These are phyloP conservation scores for Daedaleopsis sinensis DNA, from an alignment of 768 basidiomycete genomes.

Conservation along the genomic window DNA sequence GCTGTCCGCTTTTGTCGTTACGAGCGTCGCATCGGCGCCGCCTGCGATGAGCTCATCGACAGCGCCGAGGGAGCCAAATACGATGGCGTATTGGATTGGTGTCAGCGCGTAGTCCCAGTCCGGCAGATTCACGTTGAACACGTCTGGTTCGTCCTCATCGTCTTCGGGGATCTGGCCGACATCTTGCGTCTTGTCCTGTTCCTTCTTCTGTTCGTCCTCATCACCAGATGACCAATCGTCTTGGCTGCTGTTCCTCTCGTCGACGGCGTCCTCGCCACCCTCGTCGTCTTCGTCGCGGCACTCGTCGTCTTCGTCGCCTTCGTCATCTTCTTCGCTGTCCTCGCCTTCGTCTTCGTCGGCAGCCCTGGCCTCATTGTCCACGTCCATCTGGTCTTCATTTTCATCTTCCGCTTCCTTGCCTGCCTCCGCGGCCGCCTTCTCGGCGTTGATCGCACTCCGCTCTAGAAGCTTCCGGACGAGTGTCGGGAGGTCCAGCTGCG, in stretches of 20 bases:
- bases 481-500: constrained; percentile 44
- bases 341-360: constrained; percentile 7
- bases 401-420: constrained; percentile 13
- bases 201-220: constrained; percentile 31
- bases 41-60: constrained; percentile 50
- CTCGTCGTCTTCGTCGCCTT: constrained; percentile 12
- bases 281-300: constrained; percentile 5
- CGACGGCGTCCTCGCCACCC: constrained; percentile 9
- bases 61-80: constrained; percentile 46
- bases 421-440: constrained; percentile 28
- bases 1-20: constrained; percentile 6
- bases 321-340: constrained; percentile 23
- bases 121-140: constrained; percentile 53
- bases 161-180: constrained; percentile 50
- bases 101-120: constrained; percentile 66
- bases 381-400: constrained; percentile 21
- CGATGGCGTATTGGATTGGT: constrained; percentile 53
- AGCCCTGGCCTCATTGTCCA: constrained; percentile 21
- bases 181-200: constrained; percentile 27
- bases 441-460: constrained; percentile 42
- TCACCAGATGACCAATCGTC: constrained; percentile 35
- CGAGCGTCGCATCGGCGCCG: constrained; percentile 43
- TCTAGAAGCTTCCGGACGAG: constrained; percentile 56
- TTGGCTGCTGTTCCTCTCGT: constrained; percentile 23
- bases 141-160: constrained; percentile 50